Evolutionary conservation across 306 rosid genomes (phyloP).

Genomic region (Nissolia schottii): DNA sequence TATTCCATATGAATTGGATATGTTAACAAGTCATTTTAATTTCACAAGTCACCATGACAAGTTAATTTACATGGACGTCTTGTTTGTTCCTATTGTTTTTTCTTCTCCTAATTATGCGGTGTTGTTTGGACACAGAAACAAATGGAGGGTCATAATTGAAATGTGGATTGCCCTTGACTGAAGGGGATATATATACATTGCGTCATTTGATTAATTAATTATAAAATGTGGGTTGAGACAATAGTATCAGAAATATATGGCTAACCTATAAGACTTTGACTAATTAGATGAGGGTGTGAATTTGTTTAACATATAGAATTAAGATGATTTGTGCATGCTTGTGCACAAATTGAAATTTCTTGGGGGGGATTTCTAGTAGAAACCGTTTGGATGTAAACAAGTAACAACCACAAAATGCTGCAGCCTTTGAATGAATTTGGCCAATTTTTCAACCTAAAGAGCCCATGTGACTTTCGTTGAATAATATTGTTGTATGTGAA

Average conservation of each 20-base stretch:
- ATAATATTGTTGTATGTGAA: no score
- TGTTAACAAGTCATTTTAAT: constrained; percentile 7
- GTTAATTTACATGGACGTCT: neutral
- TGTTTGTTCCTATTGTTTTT: neutral
- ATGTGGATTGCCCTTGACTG: constrained; percentile 30
- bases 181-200: constrained; percentile 17
- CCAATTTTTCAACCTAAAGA: neutral
- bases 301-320: neutral
- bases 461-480: neutral
- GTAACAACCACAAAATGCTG: neutral
- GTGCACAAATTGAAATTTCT: neutral
- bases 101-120: neutral
- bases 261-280: constrained; percentile 33
- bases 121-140: constrained; percentile 6
- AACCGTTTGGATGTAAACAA: neutral
- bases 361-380: neutral
- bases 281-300: neutral
- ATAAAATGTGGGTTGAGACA: neutral
- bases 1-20: neutral
- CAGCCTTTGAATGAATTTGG: constrained; percentile 13
- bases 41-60: constrained; percentile 16
- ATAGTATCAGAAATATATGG: constrained; percentile 11
- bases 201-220: constrained; percentile 27
- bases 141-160: constrained; percentile 21
- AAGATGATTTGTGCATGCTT: neutral